Percentiles rank a stretch among this genome's conserved stretches.
Conservation (phyloP, 129 eudicot genomes). For the Helianthus tuberosus region DNA sequence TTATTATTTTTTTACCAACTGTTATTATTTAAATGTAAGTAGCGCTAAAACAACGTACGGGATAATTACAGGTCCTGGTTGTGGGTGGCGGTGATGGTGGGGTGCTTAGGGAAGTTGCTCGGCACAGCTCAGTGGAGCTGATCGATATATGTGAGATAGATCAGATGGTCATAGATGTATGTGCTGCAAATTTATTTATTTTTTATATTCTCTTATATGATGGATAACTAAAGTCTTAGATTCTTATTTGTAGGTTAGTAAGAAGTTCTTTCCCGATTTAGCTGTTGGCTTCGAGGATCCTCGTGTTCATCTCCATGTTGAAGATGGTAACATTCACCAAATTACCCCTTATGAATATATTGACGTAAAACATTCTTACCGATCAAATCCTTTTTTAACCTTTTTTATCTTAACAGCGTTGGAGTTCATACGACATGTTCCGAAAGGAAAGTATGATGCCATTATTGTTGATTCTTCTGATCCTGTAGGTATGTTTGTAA, state of each 20-base stretch:
- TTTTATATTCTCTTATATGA: neutral
- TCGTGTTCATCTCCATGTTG: slow-evolving; percentile 86
- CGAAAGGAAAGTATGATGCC: slow-evolving; percentile 87
- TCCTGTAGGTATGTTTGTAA: slow-evolving; percentile 78
- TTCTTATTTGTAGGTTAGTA: slow-evolving; percentile 61
- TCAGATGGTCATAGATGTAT: too few relatives aligned
- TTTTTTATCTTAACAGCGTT: slow-evolving; percentile 62
- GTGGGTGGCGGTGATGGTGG: too few relatives aligned
- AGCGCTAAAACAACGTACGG: too few relatives aligned
- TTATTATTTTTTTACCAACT: too few relatives aligned
- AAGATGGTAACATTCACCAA: slow-evolving; percentile 65
- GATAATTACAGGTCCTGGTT: too few relatives aligned
- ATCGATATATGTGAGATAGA: too few relatives aligned
- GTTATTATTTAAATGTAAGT: too few relatives aligned
- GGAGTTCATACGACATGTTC: slow-evolving; percentile 60
- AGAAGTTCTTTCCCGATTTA: slow-evolving; percentile 79
- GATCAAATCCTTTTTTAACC: neutral
- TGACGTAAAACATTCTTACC: neutral
- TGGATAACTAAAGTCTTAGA: slow-evolving; percentile 4
- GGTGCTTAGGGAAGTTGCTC: too few relatives aligned
- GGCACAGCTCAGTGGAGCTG: too few relatives aligned
- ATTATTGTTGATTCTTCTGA: slow-evolving; percentile 93
- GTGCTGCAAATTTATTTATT: too few relatives aligned
- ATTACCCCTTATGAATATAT: neutral
- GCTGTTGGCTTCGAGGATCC: slow-evolving; percentile 95